These are phyloP conservation scores for Pichia manshurica DNA, from an alignment of 805 yeast species.

Conservation along the genomic window DNA sequence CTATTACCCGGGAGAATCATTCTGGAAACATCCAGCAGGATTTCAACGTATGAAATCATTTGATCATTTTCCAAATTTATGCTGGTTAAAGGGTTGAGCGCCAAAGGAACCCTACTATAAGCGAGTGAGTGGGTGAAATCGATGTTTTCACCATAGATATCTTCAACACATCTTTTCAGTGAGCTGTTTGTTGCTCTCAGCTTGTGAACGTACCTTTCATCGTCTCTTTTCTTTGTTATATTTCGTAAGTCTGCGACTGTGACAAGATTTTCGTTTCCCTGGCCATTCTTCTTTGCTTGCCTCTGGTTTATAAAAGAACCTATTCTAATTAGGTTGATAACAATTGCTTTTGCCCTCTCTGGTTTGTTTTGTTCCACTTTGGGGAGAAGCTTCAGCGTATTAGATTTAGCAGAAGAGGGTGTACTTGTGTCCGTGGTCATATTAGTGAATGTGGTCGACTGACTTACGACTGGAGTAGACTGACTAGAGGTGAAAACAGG, in stretches of 20 bases:
- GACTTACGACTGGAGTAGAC: neutral
- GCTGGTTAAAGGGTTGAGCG: conserved; percentile 12
- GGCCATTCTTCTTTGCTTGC: neutral
- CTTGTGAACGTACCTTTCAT: conserved; percentile 22
- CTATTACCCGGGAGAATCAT: conserved; percentile 10
- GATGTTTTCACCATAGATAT: conserved; percentile 16
- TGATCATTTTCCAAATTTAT: conserved; percentile 25
- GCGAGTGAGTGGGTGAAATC: conserved; percentile 22
- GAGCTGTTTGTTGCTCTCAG: conserved; percentile 16
- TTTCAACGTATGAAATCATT: conserved; percentile 26
- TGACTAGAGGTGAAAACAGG: neutral
- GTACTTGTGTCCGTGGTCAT: neutral
- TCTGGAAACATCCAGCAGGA: conserved; percentile 20
- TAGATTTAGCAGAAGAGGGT: conserved; percentile 2
- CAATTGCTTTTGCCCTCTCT: conserved; percentile 1
- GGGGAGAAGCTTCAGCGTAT: neutral
- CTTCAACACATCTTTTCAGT: conserved; percentile 22
- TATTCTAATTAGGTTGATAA: conserved; percentile 12
- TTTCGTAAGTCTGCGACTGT: conserved; percentile 22
- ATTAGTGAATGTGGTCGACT: neutral
- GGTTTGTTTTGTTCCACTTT: conserved; percentile 12
- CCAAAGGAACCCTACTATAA: conserved; percentile 25
- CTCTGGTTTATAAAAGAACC: conserved; percentile 13
- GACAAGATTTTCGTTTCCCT: conserved; percentile 10
- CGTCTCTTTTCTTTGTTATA: conserved; percentile 20